Evolutionary conservation across 2,329 filamentous ascomycete genomes (phyloP).

Genomic region (Trichoderma afroharzianum): DNA sequence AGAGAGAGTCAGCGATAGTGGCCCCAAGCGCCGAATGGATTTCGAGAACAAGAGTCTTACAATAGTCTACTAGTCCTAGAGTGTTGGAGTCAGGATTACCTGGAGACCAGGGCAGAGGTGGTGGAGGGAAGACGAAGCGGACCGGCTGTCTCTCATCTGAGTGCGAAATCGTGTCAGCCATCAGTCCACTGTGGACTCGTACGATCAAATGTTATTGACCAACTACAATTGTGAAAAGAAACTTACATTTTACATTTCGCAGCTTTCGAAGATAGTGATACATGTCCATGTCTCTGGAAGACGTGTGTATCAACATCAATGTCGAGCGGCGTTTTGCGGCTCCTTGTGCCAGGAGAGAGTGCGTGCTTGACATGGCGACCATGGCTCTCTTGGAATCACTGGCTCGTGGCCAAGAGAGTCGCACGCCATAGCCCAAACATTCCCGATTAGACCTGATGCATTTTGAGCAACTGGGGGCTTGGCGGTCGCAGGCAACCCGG

Average conservation of each 20-base stretch:
- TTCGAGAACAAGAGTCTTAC: neutral
- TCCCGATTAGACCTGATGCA: neutral
- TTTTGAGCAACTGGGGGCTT: neutral
- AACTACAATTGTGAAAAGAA: neutral
- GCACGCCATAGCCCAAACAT: neutral
- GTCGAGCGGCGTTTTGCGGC: neutral
- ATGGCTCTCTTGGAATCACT: neutral
- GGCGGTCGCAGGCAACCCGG: neutral
- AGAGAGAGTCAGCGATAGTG: neutral
- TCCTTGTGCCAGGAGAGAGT: neutral
- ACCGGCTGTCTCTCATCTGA: neutral
- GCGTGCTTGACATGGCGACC: neutral
- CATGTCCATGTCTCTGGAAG: neutral
- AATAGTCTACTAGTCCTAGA: neutral
- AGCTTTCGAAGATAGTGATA: neutral
- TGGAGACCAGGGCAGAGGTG: neutral
- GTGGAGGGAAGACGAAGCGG: neutral
- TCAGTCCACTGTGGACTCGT: neutral
- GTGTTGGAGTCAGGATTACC: neutral
- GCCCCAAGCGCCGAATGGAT: neutral
- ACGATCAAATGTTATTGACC: neutral
- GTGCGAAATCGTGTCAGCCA: too few species aligned
- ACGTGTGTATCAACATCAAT: neutral
- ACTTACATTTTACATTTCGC: neutral
- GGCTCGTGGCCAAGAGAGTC: neutral